phyloP scores from a whole-genome alignment of 768 basidiomycete genomes.

The Auricularia heimuer region DNA sequence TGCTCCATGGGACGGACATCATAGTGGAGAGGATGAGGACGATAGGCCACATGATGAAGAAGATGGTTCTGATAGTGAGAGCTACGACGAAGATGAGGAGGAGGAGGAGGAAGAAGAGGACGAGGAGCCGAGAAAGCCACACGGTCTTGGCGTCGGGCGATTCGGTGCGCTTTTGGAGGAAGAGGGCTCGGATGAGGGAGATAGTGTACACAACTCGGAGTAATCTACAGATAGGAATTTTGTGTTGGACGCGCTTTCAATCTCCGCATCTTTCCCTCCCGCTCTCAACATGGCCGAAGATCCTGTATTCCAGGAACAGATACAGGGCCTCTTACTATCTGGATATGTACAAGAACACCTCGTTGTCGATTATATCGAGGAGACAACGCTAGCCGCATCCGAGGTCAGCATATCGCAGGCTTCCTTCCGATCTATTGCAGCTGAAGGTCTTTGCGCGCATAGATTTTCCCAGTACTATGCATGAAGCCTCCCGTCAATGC shows the following conservation, averaged over 20 bases:
- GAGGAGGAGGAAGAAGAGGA: constrained; percentile 11
- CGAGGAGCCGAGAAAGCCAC: background rate
- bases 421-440: background rate
- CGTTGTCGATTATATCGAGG: background rate
- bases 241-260: no score
- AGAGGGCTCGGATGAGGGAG: background rate
- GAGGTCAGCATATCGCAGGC: background rate
- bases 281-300: no score
- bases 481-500: no score
- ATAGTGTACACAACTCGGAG: constrained; percentile 10
- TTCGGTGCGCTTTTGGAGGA: background rate
- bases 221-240: no score
- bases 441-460: no score
- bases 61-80: constrained; percentile 15
- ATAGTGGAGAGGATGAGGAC: constrained; percentile 22
- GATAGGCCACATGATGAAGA: constrained; percentile 20
- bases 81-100: constrained; percentile 5
- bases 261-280: no score
- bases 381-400: background rate
- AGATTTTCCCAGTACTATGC: background rate
- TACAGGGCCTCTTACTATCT: background rate
- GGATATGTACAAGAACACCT: background rate
- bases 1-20: constrained; percentile 22
- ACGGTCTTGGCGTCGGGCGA: background rate
- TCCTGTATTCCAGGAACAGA: background rate